These are phyloP conservation scores for Coemansia guatemalensis DNA, from an alignment of 192 early-diverging fungal species.

Conservation along the genomic window DNA sequence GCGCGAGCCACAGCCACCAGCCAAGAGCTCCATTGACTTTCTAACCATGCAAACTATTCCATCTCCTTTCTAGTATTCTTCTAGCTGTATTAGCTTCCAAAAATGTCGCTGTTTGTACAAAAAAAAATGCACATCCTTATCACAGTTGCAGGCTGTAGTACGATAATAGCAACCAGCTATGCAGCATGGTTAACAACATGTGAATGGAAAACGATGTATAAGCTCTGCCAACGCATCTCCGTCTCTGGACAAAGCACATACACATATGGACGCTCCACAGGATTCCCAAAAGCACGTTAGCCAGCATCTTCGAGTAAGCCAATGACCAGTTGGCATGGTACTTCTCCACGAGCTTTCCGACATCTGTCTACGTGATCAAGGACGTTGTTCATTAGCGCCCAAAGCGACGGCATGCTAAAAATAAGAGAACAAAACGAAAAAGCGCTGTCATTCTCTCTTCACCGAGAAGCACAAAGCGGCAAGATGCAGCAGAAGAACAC, in stretches of 20 bases:
- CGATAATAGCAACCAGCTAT: too few species aligned
- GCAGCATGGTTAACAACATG: too few species aligned
- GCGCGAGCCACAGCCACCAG: background rate
- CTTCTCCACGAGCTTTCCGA: constrained; percentile 7
- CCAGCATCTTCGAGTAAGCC: constrained; percentile 14
- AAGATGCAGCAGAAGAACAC: constrained; percentile 4
- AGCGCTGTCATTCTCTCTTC: too few species aligned
- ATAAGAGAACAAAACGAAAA: background rate
- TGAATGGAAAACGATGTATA: too few species aligned
- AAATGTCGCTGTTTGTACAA: too few species aligned
- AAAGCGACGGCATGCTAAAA: constrained; percentile 33
- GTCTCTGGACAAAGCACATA: too few species aligned
- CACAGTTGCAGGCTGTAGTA: too few species aligned
- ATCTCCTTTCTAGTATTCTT: background rate
- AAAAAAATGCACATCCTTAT: too few species aligned
- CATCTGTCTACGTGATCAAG: constrained; percentile 31
- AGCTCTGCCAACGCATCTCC: too few species aligned
- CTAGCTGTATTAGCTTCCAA: background rate
- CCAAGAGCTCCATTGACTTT: constrained; percentile 46
- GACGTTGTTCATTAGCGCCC: constrained; percentile 44
- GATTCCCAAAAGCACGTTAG: background rate
- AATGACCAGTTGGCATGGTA: constrained; percentile 21
- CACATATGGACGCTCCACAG: too few species aligned
- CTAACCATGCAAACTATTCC: constrained; percentile 16
- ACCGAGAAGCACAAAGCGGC: background rate